A percentile compares a stretch with the other conserved stretches of the same genome.
phyloP scores from a whole-genome alignment of 2,329 filamentous ascomycete species.

The Colletotrichum tamarilloi region DNA sequence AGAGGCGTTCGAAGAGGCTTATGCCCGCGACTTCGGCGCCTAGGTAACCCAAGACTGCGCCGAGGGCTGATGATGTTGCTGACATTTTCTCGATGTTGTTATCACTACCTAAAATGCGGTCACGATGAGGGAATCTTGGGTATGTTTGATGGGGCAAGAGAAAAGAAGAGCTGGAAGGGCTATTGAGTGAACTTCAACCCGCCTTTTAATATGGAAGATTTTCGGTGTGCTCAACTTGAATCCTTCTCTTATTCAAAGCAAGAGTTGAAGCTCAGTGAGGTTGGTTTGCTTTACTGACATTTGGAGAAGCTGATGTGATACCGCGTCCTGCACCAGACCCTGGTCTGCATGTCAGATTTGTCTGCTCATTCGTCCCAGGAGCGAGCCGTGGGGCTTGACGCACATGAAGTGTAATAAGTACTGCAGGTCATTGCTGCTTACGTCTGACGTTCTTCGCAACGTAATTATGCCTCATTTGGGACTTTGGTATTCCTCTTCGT shows the following conservation, averaged over 20 bases:
- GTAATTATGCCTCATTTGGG: neutral
- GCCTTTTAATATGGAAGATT: neutral
- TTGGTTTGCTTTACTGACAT: neutral
- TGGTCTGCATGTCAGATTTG: neutral
- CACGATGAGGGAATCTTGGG: neutral
- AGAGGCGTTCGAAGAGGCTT: slow-evolving; percentile 35
- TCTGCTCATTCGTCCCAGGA: neutral
- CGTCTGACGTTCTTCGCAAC: neutral
- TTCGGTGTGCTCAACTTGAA: neutral
- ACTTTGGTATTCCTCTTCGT: neutral
- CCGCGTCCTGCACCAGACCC: neutral
- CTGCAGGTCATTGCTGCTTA: neutral
- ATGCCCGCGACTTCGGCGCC: slow-evolving; percentile 36
- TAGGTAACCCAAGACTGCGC: slow-evolving; percentile 36
- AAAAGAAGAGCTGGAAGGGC: neutral
- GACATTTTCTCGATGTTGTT: neutral
- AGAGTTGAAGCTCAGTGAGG: neutral
- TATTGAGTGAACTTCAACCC: neutral
- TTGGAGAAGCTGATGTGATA: neutral
- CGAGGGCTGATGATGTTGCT: neutral
- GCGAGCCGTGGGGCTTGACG: neutral
- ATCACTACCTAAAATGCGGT: neutral
- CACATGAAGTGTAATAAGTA: neutral
- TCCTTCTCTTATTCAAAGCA: neutral
- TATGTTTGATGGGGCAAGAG: neutral